Base-by-base conservation (phyloP, 2,329 filamentous ascomycete species). In the Ustulina deusta region DNA sequence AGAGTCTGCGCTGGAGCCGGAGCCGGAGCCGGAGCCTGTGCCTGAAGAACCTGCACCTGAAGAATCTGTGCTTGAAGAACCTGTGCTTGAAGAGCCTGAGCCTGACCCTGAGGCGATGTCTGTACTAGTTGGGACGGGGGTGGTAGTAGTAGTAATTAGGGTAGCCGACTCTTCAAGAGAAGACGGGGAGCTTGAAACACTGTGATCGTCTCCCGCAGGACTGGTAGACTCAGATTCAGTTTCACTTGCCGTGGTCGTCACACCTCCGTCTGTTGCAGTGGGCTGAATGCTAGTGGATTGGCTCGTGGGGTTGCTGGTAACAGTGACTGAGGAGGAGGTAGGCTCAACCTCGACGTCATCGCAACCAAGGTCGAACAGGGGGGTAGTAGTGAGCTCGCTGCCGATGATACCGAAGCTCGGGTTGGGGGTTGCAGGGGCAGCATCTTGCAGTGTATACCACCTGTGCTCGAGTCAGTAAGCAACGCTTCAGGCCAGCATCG, bases 361-460 rank as follows among this genome's bases (percentile, higher is more conserved):
- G 82, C 89, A 92, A 51, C 85, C 86, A 61, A 92, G 85, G 75
- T 91, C 87, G 76, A 85, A 91, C 38, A 90, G 80, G 27, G 90
- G 88, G 54, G 81, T 86, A 68, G 80, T 82, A 73, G 79, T 81
- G 71, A 90, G 78, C 52, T 81, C 78, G 61, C 81, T 81, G 69
- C 88, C 87, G 63, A 92, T 82, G 72, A 95, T 82, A 63, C 92
- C 91, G 74, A 94, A 95, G 77, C 86, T 89, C 48, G 91, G 90
- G 80, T 83, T 87, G 38, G 90, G 89, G 3, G 85, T 85, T 56
- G 80, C 82, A 20, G 85, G 85, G 46, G 82, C 82, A 49, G 87
- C 83, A 73, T 95, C 92, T 77, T 92, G 88, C 29, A 94, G 86
- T 58, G 88, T 92, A 82, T 90, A 93, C 90, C 92, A 72, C 68